Base-by-base conservation (phyloP, 495 filamentous ascomycete genomes). In the Annulohypoxylon maeteangense region DNA sequence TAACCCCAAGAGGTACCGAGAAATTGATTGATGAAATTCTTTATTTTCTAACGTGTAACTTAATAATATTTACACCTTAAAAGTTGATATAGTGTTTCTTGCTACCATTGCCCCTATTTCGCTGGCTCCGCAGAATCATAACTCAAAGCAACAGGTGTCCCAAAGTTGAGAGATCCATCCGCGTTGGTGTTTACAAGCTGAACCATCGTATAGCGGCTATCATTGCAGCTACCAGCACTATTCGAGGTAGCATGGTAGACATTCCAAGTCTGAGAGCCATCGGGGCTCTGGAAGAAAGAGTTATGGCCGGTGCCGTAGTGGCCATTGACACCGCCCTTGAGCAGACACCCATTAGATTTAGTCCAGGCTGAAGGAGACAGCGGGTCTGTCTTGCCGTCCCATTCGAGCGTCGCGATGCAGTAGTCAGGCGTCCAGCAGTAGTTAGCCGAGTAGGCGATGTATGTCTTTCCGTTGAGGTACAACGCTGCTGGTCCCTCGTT, bases 291-390 rank as follows among this genome's bases (percentile, higher is more conserved):
- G 59, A 84, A 83, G 72, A 87, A 85, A 14, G 78, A 77, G 70
- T 88, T 88, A 51, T 87, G 85, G 0, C 86, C 87, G 0, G 86
- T 82, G 1, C 87, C 87, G 45, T 82, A 85, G 72, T 87, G 84
- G 1, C 85, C 84, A 60, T 86, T 83, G 2, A 79, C 81, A 48
- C 76, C 77, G 14, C 65, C 66, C 7, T 51, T 54, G 22, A 80
- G 67, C 5, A 79, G 59, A 45, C 74, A 77, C 8, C 72, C 74
- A 20, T 71, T 74, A 1, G 57, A 76, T 70, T 87, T 88, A 11
- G 50, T 74, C 86, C 86, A 88, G 1, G 78, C 79, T 0, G 71
- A 60, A 0, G 77, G 60, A 38, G 76, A 67, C 8, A 79, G 64
- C 1, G 83, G 81, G 47, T 86, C 79, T 0, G 79, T 76, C 0